These are phyloP conservation scores for Hymenoscyphus repandus DNA, from an alignment of 2,329 filamentous ascomycete species.

Conservation along the genomic window DNA sequence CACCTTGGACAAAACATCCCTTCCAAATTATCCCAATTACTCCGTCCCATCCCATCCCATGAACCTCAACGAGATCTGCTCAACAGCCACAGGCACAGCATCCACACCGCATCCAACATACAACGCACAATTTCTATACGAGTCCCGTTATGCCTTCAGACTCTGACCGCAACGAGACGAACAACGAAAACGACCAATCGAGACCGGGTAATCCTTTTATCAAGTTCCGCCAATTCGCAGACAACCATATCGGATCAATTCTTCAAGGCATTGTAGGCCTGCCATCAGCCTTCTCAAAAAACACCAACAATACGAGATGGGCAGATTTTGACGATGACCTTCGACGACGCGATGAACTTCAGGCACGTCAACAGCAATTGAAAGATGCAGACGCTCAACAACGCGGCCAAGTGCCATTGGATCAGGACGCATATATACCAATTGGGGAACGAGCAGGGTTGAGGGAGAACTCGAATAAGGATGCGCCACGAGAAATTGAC, in stretches of 20 bases:
- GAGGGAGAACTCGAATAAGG: background rate
- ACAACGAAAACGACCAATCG: conserved; percentile 10
- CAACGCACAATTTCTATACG: background rate
- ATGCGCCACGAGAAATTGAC: background rate
- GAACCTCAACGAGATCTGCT: background rate
- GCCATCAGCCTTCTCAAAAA: conserved; percentile 28
- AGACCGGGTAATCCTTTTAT: conserved; percentile 29
- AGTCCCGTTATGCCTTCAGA: conserved; percentile 20
- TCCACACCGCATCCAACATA: background rate
- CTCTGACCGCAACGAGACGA: conserved; percentile 16
- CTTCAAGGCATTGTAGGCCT: conserved; percentile 31
- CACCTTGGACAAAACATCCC: background rate
- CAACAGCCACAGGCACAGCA: background rate
- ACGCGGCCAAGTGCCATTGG: background rate
- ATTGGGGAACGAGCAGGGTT: conserved; percentile 12
- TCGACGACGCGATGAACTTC: conserved; percentile 23
- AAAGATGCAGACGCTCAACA: conserved; percentile 17
- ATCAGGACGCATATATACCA: conserved; percentile 12
- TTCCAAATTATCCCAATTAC: background rate
- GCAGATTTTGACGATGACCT: conserved; percentile 26
- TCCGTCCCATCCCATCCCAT: background rate
- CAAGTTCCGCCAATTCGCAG: conserved; percentile 28
- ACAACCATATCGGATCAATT: conserved; percentile 28
- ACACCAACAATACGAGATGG: conserved; percentile 20
- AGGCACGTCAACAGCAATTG: conserved; percentile 20